phyloP scores from a whole-genome alignment of 176 grass and related monocot species.

The Aegilops sharonensis region DNA sequence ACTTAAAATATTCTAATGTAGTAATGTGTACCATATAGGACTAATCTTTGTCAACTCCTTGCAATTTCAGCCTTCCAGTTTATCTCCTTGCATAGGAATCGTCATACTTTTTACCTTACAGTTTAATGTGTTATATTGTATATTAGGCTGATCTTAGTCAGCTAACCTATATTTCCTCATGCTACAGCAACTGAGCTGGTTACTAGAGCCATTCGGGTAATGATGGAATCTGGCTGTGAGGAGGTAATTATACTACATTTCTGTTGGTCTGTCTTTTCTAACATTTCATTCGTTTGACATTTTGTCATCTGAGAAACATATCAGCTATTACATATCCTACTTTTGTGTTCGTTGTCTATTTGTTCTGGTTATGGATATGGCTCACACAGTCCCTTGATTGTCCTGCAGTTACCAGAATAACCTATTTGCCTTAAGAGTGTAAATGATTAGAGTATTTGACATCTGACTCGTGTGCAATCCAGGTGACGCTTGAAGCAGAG shows the following conservation, averaged over 20 bases:
- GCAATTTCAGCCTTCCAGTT: not conserved
- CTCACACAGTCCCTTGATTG: not conserved
- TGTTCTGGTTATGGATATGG: not conserved
- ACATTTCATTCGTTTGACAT: not conserved
- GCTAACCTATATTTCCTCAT: slow-evolving; percentile 24
- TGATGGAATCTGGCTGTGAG: slow-evolving; percentile 96
- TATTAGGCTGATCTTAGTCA: not conserved
- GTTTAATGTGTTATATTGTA: not conserved
- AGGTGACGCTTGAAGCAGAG: slow-evolving; percentile 97
- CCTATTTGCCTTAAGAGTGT: not conserved
- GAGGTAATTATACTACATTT: slow-evolving; percentile 49
- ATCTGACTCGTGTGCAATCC: slow-evolving; percentile 11
- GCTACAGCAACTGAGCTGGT: slow-evolving; percentile 85
- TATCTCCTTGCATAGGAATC: not conserved
- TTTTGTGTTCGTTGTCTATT: not conserved
- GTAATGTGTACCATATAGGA: not conserved
- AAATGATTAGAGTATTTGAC: not conserved
- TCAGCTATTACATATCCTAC: not conserved
- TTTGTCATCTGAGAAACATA: not conserved
- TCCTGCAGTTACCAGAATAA: not conserved
- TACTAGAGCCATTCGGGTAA: slow-evolving; percentile 69
- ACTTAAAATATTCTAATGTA: not conserved
- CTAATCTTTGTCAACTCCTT: not conserved
- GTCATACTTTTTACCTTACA: not conserved
- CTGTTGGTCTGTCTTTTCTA: not conserved